Evolutionary conservation across 495 filamentous ascomycete genomes (phyloP).

Genomic region (Xylaria scruposa): DNA sequence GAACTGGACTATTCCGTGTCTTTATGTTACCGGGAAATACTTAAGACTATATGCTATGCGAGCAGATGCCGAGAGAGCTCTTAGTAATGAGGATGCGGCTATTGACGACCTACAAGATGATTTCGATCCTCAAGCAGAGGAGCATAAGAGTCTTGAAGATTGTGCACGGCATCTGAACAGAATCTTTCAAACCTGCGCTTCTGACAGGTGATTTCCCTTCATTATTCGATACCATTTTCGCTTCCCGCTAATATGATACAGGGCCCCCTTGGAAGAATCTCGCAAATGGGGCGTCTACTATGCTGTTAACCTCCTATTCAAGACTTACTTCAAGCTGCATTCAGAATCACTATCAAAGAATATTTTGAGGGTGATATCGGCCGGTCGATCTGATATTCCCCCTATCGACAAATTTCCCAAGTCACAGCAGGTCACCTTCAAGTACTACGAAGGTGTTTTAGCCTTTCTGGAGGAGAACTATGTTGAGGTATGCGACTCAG

Average conservation of each 20-base stretch:
- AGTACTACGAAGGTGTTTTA: slow-evolving; percentile 92
- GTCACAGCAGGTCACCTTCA: slow-evolving; percentile 92
- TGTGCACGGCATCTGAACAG: slow-evolving; percentile 85
- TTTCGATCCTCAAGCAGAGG: slow-evolving; percentile 70
- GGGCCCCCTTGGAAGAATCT: slow-evolving; percentile 84
- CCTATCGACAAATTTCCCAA: slow-evolving; percentile 75
- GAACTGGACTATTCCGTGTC: slow-evolving; percentile 86
- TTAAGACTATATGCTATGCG: slow-evolving; percentile 86
- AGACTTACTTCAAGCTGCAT: slow-evolving; percentile 97
- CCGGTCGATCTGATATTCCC: slow-evolving; percentile 77
- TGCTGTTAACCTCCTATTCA: slow-evolving; percentile 91
- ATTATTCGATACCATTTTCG: background rate
- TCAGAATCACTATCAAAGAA: slow-evolving; percentile 89
- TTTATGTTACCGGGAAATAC: slow-evolving; percentile 85
- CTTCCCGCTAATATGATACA: slow-evolving; percentile 47
- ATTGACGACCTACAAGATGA: slow-evolving; percentile 73
- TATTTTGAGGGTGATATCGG: slow-evolving; percentile 78
- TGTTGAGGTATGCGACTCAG: slow-evolving; percentile 58
- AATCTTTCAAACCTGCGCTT: slow-evolving; percentile 86
- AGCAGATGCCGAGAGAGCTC: slow-evolving; percentile 72
- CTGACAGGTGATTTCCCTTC: slow-evolving; percentile 76
- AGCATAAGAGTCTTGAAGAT: slow-evolving; percentile 85
- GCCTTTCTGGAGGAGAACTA: slow-evolving; percentile 94
- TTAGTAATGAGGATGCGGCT: slow-evolving; percentile 50
- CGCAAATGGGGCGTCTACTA: slow-evolving; percentile 98